Evolutionary conservation across 768 basidiomycete species (phyloP), one percentile per base, ranked within the genome.

Genomic region (Imleria badia): DNA sequence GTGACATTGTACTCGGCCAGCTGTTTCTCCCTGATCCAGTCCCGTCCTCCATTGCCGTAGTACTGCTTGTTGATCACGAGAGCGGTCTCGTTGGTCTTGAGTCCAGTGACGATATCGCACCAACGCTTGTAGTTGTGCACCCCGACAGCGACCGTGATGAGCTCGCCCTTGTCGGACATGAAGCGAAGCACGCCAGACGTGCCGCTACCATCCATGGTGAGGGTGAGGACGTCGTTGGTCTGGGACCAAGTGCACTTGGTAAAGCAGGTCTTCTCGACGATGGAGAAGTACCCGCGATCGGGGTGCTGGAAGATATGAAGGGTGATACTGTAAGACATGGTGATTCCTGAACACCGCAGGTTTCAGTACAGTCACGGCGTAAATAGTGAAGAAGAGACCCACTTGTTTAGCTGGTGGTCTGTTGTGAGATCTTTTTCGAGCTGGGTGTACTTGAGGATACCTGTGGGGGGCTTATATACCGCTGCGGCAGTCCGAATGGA

Each of bases 171-270:
- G 43, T 66, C 63, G 8, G 62, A 56, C 30, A 34, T 30, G 61
- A 76, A 67, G 51, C 72, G 73, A 17, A 78, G 47, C 6, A 64
- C 61, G 12, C 77, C 73, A 14, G 73, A 76, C 0, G 73, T 76
- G 39, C 74, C 76, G 53, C 75, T 77, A 6, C 67, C 70, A 33
- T 60, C 64, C 67, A 75, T 75, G 45, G 38, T 67, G 57, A 78
- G 70, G 19, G 61, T 64, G 45, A 47, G 53, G 14, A 20, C 26
- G 3, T 58, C 68, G 41, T 66, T 40, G 7, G 33, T 31, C 20
- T 64, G 44, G 34, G 50, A 51, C 73, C 75, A 75, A 15, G 65
- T 66, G 36, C 73, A 15, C 49, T 56, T 52, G 29, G 46, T 59
- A 29, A 14, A 51, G 45, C 52, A 8, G 26, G 59, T 56, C 40